Evolutionary conservation across 768 basidiomycete species (phyloP), one percentile per base, ranked within the genome.

Genomic region (Agaricus subrufescens): DNA sequence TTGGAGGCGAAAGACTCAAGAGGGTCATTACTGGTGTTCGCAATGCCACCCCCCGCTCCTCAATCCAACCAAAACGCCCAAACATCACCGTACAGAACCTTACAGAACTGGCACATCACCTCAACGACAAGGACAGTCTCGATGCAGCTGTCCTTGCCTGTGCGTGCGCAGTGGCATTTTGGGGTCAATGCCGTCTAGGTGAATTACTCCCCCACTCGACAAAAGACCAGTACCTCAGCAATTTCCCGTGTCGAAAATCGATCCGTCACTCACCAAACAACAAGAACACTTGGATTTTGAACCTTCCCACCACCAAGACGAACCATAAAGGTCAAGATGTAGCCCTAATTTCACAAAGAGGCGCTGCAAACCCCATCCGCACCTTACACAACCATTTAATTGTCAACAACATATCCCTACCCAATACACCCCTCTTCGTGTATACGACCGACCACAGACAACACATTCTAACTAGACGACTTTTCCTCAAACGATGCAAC

Each of bases 231-330:
- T 19, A 19, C 19, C 19, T 19, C 19, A 19, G 19, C 19, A 19
- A 19, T 19, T 50, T 39, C 49, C 65, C 6, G 25, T 40, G 5
- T 31, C 31, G 31, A 1, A 58, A 56, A 15, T 61, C 67, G 54
- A 63, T 63, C 27, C 26, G 56, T 34, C 40, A 40, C 31, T 55
- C 60, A 37, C 31, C 27, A 19, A 30, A 54, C 61, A 54, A 48
- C 34, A 8, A 48, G 4, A n/a, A 14, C 29, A 23, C 52, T 8
- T 54, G 52, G 52, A 34, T 54, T 2, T 42, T 66, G 25, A 68
- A 67, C 38, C 69, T 76, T 7, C 73, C 74, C 0, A 73, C 70
- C 66, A 68, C 72, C 0, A 74, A 76, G 52, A 69, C 69, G 0
- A 71, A 69, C 1, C 38, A 52, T 0, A 31, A 62, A 7, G 34